These are phyloP conservation scores for Chrysoporthe cubensis DNA, from an alignment of 2,329 filamentous ascomycete genomes.

Conservation along the genomic window DNA sequence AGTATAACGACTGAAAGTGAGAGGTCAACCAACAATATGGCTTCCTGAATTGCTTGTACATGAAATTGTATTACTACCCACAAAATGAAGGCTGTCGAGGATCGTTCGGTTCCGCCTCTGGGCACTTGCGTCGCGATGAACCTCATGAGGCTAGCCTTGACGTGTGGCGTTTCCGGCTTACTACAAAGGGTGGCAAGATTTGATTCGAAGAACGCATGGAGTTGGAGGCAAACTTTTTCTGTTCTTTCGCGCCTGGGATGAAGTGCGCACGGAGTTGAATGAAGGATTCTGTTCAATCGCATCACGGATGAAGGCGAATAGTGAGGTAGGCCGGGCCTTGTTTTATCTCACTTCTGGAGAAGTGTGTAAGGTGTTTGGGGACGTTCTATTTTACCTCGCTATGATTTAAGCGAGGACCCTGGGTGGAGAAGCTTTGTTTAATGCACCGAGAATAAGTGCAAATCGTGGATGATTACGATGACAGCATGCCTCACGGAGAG, in stretches of 20 bases:
- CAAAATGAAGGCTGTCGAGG: background rate
- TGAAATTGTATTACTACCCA: background rate
- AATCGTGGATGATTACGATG: background rate
- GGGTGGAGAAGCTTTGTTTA: background rate
- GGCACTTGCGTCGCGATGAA: background rate
- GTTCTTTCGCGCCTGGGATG: background rate
- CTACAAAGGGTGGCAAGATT: background rate
- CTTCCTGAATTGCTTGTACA: background rate
- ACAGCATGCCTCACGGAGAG: background rate
- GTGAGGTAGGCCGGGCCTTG: background rate
- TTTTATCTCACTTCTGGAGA: background rate
- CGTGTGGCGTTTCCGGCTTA: constrained; percentile 15
- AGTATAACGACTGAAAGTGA: background rate
- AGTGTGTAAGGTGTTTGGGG: background rate
- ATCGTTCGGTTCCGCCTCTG: background rate
- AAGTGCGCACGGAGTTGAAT: background rate
- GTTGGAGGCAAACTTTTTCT: constrained; percentile 16
- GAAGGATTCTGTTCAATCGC: background rate
- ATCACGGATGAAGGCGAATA: background rate
- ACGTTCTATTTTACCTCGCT: background rate
- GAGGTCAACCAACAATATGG: background rate
- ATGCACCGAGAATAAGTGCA: background rate
- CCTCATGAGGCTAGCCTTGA: background rate
- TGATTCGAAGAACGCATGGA: constrained; percentile 9
- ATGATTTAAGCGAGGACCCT: background rate